Conservation (phyloP, 1,284 basidiomycete species). For the Moesziomyces antarcticus region DNA sequence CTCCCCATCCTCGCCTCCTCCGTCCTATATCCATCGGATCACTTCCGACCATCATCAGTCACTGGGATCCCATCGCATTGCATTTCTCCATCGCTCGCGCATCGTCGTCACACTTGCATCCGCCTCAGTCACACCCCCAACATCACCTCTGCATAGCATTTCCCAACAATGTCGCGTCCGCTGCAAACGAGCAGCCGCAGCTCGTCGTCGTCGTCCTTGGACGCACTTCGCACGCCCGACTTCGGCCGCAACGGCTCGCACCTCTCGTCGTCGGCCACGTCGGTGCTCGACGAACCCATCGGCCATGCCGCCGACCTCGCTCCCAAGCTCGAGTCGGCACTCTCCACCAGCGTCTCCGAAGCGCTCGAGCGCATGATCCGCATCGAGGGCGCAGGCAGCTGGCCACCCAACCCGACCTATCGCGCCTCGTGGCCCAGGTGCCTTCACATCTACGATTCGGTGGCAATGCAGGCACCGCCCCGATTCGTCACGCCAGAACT, state of each 20-base stretch:
- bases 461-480: constrained; percentile 34
- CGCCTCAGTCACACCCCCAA: neutral
- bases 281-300: constrained; percentile 29
- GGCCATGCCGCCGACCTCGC: constrained; percentile 19
- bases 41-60: no score
- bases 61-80: no score
- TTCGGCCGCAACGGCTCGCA: constrained; percentile 24
- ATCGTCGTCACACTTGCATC: no score
- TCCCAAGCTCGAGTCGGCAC: constrained; percentile 32
- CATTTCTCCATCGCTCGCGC: no score
- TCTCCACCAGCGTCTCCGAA: constrained; percentile 19
- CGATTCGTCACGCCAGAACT: constrained; percentile 40
- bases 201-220: constrained; percentile 40
- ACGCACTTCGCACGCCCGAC: constrained; percentile 31
- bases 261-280: constrained; percentile 44
- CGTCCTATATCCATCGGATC: no score
- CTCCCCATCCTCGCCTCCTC: no score
- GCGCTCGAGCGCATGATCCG: constrained; percentile 39
- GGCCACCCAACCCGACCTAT: constrained; percentile 44
- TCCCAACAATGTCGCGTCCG: constrained; percentile 16
- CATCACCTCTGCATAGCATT: no score
- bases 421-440: constrained; percentile 38
- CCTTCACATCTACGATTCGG: constrained; percentile 36
- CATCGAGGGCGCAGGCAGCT: constrained; percentile 40
- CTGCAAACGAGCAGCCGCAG: constrained; percentile 33